A percentile compares a stretch with the other conserved stretches of the same genome.
These are phyloP conservation scores for Neurospora tetrasperma DNA, from an alignment of 495 filamentous ascomycete genomes.

Conservation along the genomic window DNA sequence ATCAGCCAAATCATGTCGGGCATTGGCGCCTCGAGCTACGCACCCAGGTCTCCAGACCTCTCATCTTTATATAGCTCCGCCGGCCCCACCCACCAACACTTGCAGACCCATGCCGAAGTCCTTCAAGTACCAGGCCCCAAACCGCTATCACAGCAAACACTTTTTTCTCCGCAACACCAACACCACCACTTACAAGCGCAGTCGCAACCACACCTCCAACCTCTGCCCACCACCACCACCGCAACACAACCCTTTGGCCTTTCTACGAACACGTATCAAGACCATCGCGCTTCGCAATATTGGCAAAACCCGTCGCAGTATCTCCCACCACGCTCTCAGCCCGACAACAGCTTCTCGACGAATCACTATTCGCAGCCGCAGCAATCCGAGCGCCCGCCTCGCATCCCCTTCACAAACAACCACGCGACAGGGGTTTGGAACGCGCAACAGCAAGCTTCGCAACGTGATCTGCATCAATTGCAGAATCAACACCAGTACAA, in stretches of 20 bases:
- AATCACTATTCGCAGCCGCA: background rate
- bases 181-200: conserved; percentile 13
- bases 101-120: conserved; percentile 8
- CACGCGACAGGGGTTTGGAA: background rate
- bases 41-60: conserved; percentile 47
- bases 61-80: conserved; percentile 37
- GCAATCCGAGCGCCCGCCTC: background rate
- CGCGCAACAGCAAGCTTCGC: background rate
- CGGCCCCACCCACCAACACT: conserved; percentile 15
- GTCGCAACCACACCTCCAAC: conserved; percentile 3
- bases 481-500: background rate
- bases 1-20: conserved; percentile 28
- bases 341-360: background rate
- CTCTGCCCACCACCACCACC: conserved; percentile 17
- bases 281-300: background rate
- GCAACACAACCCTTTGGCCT: conserved; percentile 1
- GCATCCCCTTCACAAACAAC: background rate
- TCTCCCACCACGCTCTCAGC: background rate
- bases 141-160: conserved; percentile 17
- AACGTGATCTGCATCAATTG: background rate
- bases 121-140: conserved; percentile 6
- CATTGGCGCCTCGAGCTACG: conserved; percentile 32
- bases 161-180: conserved; percentile 12
- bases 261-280: conserved; percentile 4
- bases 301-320: background rate